Percentiles rank a stretch among this genome's conserved stretches.
phyloP scores from a whole-genome alignment of 768 basidiomycete genomes.

The Gelatoporia subvermispora region DNA sequence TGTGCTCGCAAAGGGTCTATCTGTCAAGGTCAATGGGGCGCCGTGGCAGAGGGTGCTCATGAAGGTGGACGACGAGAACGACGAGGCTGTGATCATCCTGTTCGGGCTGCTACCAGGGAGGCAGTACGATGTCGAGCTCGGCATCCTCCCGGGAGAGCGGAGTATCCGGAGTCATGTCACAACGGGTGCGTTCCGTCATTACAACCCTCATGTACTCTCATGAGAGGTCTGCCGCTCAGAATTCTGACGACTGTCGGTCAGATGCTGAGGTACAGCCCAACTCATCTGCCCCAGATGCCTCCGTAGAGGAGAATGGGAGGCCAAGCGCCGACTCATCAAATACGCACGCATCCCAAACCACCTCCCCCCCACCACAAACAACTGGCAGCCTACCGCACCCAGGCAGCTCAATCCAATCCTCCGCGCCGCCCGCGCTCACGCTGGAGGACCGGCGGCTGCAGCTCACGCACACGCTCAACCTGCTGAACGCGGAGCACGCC shows the following conservation, averaged over 20 bases:
- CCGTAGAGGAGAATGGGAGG: constrained; percentile 2
- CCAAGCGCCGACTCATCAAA: constrained; percentile 1
- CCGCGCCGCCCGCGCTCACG: constrained; percentile 33
- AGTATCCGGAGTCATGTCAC: constrained; percentile 60
- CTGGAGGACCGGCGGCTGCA: constrained; percentile 64
- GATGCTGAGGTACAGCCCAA: constrained; percentile 12
- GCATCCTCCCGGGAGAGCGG: constrained; percentile 59
- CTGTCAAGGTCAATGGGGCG: constrained; percentile 74
- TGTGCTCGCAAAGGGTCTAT: constrained; percentile 67
- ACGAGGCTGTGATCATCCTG: constrained; percentile 88
- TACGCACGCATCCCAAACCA: background rate
- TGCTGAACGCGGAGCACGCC: constrained; percentile 63
- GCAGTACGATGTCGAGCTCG: constrained; percentile 87
- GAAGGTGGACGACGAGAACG: constrained; percentile 71
- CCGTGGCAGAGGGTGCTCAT: constrained; percentile 79
- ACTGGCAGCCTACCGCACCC: constrained; percentile 10
- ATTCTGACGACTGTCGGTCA: background rate
- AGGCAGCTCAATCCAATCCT: constrained; percentile 13
- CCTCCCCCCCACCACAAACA: constrained; percentile 9
- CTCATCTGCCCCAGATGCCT: constrained; percentile 2
- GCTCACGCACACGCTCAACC: constrained; percentile 62
- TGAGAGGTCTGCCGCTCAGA: too few relatives aligned
- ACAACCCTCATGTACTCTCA: too few relatives aligned
- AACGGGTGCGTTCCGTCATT: constrained; percentile 33
- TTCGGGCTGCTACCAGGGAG: constrained; percentile 85